phyloP scores from a whole-genome alignment of 1,284 basidiomycete genomes.

The Austroboletus novae-zelandiae region DNA sequence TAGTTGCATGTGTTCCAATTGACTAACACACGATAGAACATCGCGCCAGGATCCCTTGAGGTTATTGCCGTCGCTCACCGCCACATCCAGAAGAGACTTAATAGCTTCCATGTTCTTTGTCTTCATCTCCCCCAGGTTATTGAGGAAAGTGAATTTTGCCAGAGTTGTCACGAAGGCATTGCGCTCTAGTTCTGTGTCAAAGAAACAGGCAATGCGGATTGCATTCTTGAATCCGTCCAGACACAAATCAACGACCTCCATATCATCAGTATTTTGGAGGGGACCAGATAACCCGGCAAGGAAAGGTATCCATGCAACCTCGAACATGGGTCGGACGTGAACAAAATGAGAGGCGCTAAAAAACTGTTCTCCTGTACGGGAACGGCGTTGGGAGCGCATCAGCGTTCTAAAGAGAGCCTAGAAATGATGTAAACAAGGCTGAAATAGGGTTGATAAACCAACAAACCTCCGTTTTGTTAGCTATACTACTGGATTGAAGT shows the following conservation, averaged over 20 bases:
- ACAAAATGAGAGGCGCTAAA: constrained; percentile 94
- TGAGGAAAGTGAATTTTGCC: constrained; percentile 95
- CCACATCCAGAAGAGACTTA: constrained; percentile 89
- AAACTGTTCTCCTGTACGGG: constrained; percentile 77
- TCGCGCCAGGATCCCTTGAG: constrained; percentile 96
- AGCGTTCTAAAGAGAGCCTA: constrained; percentile 88
- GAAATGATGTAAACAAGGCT: constrained; percentile 1
- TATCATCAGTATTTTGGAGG: constrained; percentile 88
- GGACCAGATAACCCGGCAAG: constrained; percentile 91
- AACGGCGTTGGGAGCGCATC: constrained; percentile 83
- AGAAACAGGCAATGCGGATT: constrained; percentile 91
- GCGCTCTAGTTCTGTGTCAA: constrained; percentile 92
- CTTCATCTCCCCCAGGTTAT: constrained; percentile 97
- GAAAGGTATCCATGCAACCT: constrained; percentile 97
- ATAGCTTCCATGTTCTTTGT: constrained; percentile 98
- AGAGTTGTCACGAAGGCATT: constrained; percentile 98
- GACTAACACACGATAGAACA: constrained; percentile 92
- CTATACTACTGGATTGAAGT: constrained; percentile 92
- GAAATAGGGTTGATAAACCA: not conserved
- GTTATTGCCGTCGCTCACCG: constrained; percentile 91
- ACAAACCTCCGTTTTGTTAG: constrained; percentile 86
- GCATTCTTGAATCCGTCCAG: constrained; percentile 93
- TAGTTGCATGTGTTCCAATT: constrained; percentile 96
- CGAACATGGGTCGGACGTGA: constrained; percentile 96
- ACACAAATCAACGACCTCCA: constrained; percentile 89